Conservation (phyloP, 768 basidiomycete genomes). For the Melanogaster broomeanus region DNA sequence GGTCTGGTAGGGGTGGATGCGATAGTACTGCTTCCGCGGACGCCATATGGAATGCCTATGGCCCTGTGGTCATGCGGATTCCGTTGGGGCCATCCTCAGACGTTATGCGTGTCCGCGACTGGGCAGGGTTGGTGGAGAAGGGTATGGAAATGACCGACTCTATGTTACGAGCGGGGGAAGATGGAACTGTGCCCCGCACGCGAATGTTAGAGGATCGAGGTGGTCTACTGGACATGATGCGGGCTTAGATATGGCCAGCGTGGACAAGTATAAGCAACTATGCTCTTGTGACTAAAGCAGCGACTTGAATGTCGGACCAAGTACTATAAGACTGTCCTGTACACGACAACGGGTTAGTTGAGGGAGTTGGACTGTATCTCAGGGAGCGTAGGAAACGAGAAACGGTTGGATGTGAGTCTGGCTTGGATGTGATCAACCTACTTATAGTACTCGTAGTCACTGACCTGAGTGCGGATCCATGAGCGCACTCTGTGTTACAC, state of each 20-base stretch:
- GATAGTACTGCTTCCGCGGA: conserved; percentile 34
- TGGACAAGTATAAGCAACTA: neutral
- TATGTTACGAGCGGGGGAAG: conserved; percentile 56
- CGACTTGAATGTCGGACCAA: neutral
- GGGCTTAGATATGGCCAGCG: neutral
- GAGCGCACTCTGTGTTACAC: conserved; percentile 14
- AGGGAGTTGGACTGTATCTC: neutral
- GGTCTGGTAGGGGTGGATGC: conserved; percentile 41
- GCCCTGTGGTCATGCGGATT: conserved; percentile 38
- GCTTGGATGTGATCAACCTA: conserved; percentile 2
- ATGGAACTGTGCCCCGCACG: conserved; percentile 47
- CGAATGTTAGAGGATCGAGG: conserved; percentile 70
- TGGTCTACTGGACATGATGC: conserved; percentile 49
- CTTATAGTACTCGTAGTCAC: conserved; percentile 10
- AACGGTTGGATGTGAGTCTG: neutral
- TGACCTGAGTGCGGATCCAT: neutral
- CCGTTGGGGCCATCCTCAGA: conserved; percentile 32
- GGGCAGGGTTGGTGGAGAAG: conserved; percentile 38
- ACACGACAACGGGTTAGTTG: neutral
- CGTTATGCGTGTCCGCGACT: conserved; percentile 42
- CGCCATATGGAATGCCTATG: conserved; percentile 40
- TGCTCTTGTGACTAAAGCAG: conserved; percentile 1
- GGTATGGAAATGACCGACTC: conserved; percentile 70
- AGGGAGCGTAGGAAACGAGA: neutral
- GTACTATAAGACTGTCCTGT: neutral